Evolutionary conservation across 805 yeast species (phyloP).

Genomic region (Ogataea saltuana): DNA sequence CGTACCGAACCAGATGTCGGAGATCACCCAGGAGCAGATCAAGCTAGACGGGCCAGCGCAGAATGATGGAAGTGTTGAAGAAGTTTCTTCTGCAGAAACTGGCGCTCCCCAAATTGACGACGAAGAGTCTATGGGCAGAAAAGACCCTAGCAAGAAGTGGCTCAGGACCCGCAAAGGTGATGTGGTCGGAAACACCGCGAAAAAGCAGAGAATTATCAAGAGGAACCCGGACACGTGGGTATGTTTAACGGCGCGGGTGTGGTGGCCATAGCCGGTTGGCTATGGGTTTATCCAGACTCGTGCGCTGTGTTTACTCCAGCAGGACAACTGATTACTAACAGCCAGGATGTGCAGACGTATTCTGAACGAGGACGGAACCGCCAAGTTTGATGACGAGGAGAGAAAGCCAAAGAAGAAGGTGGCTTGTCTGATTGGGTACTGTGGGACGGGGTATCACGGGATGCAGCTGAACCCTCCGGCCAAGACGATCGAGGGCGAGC

Average conservation of each 20-base stretch:
- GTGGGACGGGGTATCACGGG: slow-evolving; percentile 96
- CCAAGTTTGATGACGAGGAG: slow-evolving; percentile 50
- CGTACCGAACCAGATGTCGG: slow-evolving; percentile 1
- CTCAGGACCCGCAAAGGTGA: slow-evolving; percentile 32
- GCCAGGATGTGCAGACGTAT: slow-evolving; percentile 41
- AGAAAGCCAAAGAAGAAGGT: slow-evolving; percentile 86
- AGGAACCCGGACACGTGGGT: slow-evolving; percentile 54
- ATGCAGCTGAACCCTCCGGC: slow-evolving; percentile 91
- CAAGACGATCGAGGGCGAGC: slow-evolving; percentile 86
- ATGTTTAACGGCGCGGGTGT: slow-evolving; percentile 37
- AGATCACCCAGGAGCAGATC: not conserved
- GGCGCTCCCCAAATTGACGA: slow-evolving; percentile 11
- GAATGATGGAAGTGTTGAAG: slow-evolving; percentile 11
- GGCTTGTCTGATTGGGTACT: slow-evolving; percentile 88
- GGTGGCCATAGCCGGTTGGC: no score
- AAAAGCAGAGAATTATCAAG: slow-evolving; percentile 32
- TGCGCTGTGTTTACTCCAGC: no score
- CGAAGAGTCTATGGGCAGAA: slow-evolving; percentile 14
- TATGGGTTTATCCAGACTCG: no score
- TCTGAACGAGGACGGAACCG: slow-evolving; percentile 64
- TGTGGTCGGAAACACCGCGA: slow-evolving; percentile 27
- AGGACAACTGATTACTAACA: no score
- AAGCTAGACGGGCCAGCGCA: slow-evolving; percentile 1
- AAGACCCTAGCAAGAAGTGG: slow-evolving; percentile 25
- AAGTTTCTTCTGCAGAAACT: slow-evolving; percentile 12